A percentile compares a stretch with the other conserved stretches of the same genome.
Evolutionary conservation across 768 basidiomycete species (phyloP).

Genomic region (Termitomyces sp.): DNA sequence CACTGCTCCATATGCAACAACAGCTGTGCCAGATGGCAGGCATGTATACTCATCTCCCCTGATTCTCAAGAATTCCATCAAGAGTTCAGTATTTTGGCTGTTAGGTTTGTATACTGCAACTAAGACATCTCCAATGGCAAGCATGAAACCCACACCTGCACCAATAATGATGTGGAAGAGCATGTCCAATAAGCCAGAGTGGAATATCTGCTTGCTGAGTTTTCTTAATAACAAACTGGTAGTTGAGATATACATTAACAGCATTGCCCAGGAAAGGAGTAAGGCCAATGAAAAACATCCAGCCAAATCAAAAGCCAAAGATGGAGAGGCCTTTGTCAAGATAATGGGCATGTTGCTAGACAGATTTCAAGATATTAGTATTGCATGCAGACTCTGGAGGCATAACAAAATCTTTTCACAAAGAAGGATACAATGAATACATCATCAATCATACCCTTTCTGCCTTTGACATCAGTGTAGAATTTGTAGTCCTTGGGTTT

Average conservation of each 20-base stretch:
- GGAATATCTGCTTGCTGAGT: constrained; percentile 70
- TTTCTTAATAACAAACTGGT: constrained; percentile 73
- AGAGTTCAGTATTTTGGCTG: constrained; percentile 78
- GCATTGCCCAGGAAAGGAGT: constrained; percentile 70
- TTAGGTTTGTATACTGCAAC: constrained; percentile 85
- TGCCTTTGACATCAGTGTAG: constrained; percentile 54
- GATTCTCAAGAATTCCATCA: constrained; percentile 81
- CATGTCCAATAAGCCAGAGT: constrained; percentile 66
- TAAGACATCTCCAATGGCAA: constrained; percentile 71
- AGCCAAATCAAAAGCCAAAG: constrained; percentile 82
- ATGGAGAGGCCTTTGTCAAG: constrained; percentile 85
- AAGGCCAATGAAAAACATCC: constrained; percentile 78
- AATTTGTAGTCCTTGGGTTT: constrained; percentile 71
- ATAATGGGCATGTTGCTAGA: constrained; percentile 60
- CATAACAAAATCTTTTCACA: constrained; percentile 16
- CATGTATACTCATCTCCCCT: constrained; percentile 73
- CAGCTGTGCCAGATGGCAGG: constrained; percentile 32
- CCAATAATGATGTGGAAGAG: constrained; percentile 71
- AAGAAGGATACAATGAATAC: neutral
- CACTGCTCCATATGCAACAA: constrained; percentile 6
- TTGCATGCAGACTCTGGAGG: constrained; percentile 80
- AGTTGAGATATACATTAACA: constrained; percentile 62
- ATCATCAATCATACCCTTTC: constrained; percentile 32
- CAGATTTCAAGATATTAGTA: constrained; percentile 43
- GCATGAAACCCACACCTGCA: constrained; percentile 61